Conservation (phyloP, 2,329 filamentous ascomycete genomes). For the Exserohilum rostratum region DNA sequence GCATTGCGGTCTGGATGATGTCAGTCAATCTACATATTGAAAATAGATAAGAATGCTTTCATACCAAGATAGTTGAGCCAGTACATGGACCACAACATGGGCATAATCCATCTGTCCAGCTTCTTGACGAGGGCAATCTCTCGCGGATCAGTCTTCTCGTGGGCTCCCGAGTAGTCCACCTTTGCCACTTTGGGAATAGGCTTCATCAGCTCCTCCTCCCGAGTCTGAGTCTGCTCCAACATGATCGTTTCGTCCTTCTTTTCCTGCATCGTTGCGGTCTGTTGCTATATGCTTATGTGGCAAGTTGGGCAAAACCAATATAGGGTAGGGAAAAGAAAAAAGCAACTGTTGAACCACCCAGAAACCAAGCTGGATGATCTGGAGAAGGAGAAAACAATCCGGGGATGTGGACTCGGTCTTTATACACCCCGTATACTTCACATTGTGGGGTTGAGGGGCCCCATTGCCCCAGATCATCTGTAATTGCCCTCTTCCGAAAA, state of each 20-base stretch:
- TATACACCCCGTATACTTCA: slow-evolving; percentile 16
- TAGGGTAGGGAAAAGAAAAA: slow-evolving; percentile 3
- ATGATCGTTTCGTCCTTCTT: slow-evolving; percentile 36
- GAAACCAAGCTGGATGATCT: slow-evolving; percentile 31
- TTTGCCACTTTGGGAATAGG: slow-evolving; percentile 30
- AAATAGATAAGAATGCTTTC: slow-evolving; percentile 14
- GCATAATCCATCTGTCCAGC: slow-evolving; percentile 39
- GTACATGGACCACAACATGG: slow-evolving; percentile 34
- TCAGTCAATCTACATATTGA: slow-evolving; percentile 36
- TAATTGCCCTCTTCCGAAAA: slow-evolving; percentile 20
- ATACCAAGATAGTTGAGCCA: slow-evolving; percentile 19
- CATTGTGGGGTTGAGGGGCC: not conserved
- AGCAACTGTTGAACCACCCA: slow-evolving; percentile 22
- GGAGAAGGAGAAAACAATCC: slow-evolving; percentile 26
- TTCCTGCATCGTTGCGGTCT: slow-evolving; percentile 22
- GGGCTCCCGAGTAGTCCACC: slow-evolving; percentile 43
- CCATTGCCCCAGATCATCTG: slow-evolving; percentile 4
- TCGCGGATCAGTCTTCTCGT: slow-evolving; percentile 44
- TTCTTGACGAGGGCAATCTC: slow-evolving; percentile 45
- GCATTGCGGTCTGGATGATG: slow-evolving; percentile 61
- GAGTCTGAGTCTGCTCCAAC: slow-evolving; percentile 34
- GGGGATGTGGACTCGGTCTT: slow-evolving; percentile 25
- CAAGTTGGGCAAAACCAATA: not conserved
- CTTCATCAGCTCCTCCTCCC: slow-evolving; percentile 31
- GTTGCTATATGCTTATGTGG: too few relatives aligned